Evolutionary conservation across 345 rosid genomes (phyloP), one percentile per base, ranked within the genome.

Genomic region (Populus pruinosa): DNA sequence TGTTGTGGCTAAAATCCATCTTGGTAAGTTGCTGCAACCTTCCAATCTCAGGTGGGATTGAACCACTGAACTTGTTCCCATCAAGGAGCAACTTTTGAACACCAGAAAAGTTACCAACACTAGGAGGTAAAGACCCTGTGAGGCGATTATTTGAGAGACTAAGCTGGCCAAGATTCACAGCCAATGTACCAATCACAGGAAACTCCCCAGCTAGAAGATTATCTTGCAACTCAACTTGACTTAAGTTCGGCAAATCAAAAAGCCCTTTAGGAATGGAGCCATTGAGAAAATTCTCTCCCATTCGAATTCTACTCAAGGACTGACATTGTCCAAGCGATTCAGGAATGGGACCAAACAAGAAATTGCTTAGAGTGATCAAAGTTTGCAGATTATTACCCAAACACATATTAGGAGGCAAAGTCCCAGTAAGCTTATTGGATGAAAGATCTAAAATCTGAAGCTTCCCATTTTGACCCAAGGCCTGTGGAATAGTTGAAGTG

Each of bases 51-150:
- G 93, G 86, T 14, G 97, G 98, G 80, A 94, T 92, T 31, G 64
- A 82, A 62, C 97, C 98, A 56, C 86, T 77, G 74, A 94, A 94
- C 76, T 87, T 82, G 89, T 94, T 94, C 2, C 98, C 98, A 56
- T 94, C 94, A 5, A 94, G 93, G 23, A 94, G 92, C 55, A 94
- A 82, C 84, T 94, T 94, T 81, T 94, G 98, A 11, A 94, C 91
- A 8, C 93, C 97, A 17, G 91, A 76, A 76, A 94, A 92, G 83
- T 92, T 94, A 1, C 98, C 97, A 14, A 94, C 80, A 14, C 80
- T 86, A 1, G 92, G 83, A 7, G 98, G 98, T 75, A 94, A 80
- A 2, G 86, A 76, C 71, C 98, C 98, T 1, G 96, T 86, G 10
- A 94, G 92, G 76, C 86, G 86, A 77, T 94, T 94, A 86, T 94